Conservation (phyloP, 2,329 filamentous ascomycete species). For the Fusarium continuum region DNA sequence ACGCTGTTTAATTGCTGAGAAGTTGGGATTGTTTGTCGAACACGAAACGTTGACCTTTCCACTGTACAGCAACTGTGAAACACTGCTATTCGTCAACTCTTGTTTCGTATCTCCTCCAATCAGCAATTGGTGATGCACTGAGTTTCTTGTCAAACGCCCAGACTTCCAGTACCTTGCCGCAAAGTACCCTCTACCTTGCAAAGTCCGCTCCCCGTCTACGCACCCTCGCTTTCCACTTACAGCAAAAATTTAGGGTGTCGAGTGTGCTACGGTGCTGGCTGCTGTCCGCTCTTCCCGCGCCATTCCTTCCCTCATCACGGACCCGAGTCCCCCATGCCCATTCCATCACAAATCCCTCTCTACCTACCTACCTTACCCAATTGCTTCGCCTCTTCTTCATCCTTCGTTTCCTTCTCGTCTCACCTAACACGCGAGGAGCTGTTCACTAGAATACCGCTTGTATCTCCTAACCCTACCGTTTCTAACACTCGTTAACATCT, state of each 20-base stretch:
- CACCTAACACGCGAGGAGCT: slow-evolving; percentile 18
- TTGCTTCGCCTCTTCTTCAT: slow-evolving; percentile 21
- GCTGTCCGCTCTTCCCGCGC: slow-evolving; percentile 27
- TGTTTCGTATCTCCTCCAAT: slow-evolving; percentile 7
- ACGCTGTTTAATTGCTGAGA: background rate
- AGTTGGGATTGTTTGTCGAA: no score
- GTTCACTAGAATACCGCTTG: slow-evolving; percentile 19
- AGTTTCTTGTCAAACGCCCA: slow-evolving; percentile 5
- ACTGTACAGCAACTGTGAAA: background rate
- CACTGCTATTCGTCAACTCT: slow-evolving; percentile 3
- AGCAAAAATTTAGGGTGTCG: slow-evolving; percentile 32
- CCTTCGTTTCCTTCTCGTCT: slow-evolving; percentile 24
- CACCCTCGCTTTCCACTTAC: slow-evolving; percentile 5
- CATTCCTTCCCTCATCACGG: slow-evolving; percentile 15
- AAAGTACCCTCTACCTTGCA: slow-evolving; percentile 21
- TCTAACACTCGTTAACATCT: slow-evolving; percentile 29
- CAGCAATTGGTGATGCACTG: background rate
- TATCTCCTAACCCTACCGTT: slow-evolving; percentile 13
- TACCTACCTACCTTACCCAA: no score
- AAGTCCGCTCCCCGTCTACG: slow-evolving; percentile 7
- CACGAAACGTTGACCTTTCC: background rate
- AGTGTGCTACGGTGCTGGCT: no score
- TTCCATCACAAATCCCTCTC: no score
- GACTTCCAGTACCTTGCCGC: slow-evolving; percentile 18
- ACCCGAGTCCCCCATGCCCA: slow-evolving; percentile 4